Evolutionary conservation across 768 basidiomycete species (phyloP).

Genomic region (Auriscalpium vulgare): DNA sequence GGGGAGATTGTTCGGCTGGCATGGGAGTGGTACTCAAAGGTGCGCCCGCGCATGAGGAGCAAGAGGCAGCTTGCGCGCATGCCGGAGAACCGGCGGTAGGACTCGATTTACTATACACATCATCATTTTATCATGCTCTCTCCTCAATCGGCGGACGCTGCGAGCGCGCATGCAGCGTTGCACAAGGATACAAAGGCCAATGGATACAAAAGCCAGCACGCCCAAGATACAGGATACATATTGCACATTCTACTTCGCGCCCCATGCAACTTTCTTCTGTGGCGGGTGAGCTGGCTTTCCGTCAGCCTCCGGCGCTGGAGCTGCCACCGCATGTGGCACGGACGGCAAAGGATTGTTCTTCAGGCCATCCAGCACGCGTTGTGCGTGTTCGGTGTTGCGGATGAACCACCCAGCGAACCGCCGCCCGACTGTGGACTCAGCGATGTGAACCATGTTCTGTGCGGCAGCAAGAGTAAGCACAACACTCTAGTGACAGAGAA

Average conservation of each 20-base stretch:
- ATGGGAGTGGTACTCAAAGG: constrained; percentile 92
- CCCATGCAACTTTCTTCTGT: constrained; percentile 15
- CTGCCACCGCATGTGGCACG: constrained; percentile 10
- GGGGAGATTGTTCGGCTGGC: constrained; percentile 86
- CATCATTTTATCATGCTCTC: too few species aligned
- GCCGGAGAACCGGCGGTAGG: constrained; percentile 14
- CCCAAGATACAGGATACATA: background rate
- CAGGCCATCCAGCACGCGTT: constrained; percentile 78
- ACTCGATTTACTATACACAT: too few species aligned
- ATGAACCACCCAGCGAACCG: constrained; percentile 98
- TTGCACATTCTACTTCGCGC: background rate
- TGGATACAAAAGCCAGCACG: too few species aligned
- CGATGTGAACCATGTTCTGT: constrained; percentile 95
- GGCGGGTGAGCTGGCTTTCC: constrained; percentile 3
- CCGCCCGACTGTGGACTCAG: constrained; percentile 88
- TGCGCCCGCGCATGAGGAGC: constrained; percentile 47
- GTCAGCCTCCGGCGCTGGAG: background rate
- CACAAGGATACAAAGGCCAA: too few species aligned
- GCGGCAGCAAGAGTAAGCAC: background rate
- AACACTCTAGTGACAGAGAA: background rate
- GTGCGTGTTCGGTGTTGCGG: constrained; percentile 87
- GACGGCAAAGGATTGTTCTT: constrained; percentile 46
- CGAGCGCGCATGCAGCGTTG: too few species aligned
- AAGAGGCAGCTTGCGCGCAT: constrained; percentile 15
- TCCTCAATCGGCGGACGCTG: too few species aligned